Evolutionary conservation across 1,139 yeast species (phyloP).

Genomic region (Wickerhamiella pararugosa): DNA sequence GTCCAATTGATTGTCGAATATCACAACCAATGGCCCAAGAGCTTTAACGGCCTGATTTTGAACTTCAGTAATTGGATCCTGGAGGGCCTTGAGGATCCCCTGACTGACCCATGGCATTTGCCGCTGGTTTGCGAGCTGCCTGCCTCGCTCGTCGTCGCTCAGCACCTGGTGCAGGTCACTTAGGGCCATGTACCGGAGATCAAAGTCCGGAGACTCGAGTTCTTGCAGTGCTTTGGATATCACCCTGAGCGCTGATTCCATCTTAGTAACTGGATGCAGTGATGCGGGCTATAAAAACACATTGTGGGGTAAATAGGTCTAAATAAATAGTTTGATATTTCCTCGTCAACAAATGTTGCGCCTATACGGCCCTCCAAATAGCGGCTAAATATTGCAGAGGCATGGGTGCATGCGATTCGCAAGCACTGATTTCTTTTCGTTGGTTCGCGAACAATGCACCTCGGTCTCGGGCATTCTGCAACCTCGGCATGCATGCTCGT

Average conservation of each 20-base stretch:
- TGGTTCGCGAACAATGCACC: too few species aligned
- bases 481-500: too few species aligned
- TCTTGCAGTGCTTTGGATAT: conserved; percentile 15
- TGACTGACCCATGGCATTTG: conserved; percentile 29
- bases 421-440: too few species aligned
- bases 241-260: conserved; percentile 3
- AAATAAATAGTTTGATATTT: too few species aligned
- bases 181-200: conserved; percentile 73
- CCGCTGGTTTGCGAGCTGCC: conserved; percentile 19
- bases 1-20: conserved; percentile 16
- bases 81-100: conserved; percentile 37
- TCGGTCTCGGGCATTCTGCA: too few species aligned
- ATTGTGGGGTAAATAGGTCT: too few species aligned
- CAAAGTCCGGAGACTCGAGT: conserved; percentile 44
- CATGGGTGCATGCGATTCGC: too few species aligned
- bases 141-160: conserved; percentile 23
- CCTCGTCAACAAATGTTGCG: too few species aligned
- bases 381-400: too few species aligned
- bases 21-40: conserved; percentile 27
- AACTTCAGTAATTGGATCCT: conserved; percentile 60
- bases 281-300: too few species aligned
- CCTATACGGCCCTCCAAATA: too few species aligned
- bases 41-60: conserved; percentile 58
- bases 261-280: background rate
- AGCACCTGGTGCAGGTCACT: conserved; percentile 38